Percentiles rank a stretch among this genome's conserved stretches.
Conservation (phyloP, 1,139 yeast genomes). For the Hyphopichia fennica region DNA sequence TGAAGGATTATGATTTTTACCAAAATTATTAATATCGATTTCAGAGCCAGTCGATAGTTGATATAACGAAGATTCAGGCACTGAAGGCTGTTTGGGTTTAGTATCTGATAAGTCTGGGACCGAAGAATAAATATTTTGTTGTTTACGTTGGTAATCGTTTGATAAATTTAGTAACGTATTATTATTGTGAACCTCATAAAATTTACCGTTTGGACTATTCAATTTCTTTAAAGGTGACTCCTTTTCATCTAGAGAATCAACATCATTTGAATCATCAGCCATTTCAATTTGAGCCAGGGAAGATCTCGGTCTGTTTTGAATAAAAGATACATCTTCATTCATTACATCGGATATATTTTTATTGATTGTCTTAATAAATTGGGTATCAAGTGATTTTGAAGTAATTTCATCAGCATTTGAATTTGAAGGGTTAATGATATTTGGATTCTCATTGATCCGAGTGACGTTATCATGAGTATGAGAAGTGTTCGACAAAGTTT, state of each 20-base stretch:
- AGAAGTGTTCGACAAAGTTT: slow-evolving; percentile 22
- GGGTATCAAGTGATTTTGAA: slow-evolving; percentile 2
- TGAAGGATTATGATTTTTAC: slow-evolving; percentile 42
- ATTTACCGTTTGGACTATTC: slow-evolving; percentile 1
- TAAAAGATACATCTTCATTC: slow-evolving; percentile 3
- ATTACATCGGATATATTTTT: slow-evolving; percentile 10
- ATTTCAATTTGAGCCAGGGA: slow-evolving; percentile 28
- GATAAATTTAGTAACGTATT: slow-evolving; percentile 3
- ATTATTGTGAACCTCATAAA: slow-evolving; percentile 6
- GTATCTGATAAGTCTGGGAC: slow-evolving; percentile 25
- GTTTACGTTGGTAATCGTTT: slow-evolving; percentile 6
- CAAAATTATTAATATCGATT: slow-evolving; percentile 43
- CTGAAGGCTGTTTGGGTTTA: slow-evolving; percentile 3
- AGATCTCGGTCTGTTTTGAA: slow-evolving; percentile 28
- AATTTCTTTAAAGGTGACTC: neutral
- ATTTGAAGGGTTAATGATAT: no score
- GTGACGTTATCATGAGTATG: neutral
- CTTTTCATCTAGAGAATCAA: neutral
- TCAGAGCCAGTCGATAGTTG: slow-evolving; percentile 40
- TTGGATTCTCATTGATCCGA: neutral
- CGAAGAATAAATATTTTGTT: slow-evolving; percentile 17
- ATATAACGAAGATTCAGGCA: slow-evolving; percentile 14
- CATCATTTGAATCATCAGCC: neutral
- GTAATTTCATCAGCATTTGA: neutral
- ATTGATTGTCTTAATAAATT: slow-evolving; percentile 11